Percentiles rank a stretch among this genome's conserved stretches.
These are phyloP conservation scores for Prunus mongolica DNA, from an alignment of 306 rosid genomes.

Conservation along the genomic window DNA sequence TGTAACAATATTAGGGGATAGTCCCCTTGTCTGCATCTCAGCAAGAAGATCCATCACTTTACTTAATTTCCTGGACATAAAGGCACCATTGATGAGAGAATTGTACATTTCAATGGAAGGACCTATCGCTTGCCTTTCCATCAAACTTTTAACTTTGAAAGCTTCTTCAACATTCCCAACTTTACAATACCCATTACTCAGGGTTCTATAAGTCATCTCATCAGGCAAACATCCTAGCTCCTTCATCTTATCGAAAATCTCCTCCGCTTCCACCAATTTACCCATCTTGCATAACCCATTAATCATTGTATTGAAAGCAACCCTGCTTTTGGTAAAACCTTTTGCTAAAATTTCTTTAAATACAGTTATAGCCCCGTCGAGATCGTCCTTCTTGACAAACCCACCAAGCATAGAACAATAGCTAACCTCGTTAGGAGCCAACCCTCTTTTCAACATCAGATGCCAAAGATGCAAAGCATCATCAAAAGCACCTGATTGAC, in stretches of 20 bases:
- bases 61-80: conserved; percentile 46
- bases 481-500: conserved; percentile 35
- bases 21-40: conserved; percentile 63
- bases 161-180: conserved; percentile 59
- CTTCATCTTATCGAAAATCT: conserved; percentile 60
- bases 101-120: conserved; percentile 79
- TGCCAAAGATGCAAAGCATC: conserved; percentile 65
- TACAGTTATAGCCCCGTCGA: conserved; percentile 42
- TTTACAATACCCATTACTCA: conserved; percentile 71
- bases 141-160: conserved; percentile 50
- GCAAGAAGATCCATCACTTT: conserved; percentile 43
- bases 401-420: conserved; percentile 75
- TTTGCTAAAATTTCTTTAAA: conserved; percentile 65
- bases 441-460: conserved; percentile 53
- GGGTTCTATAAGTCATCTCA: conserved; percentile 64
- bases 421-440: conserved; percentile 61
- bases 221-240: conserved; percentile 72
- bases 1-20: conserved; percentile 60
- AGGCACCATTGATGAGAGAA: conserved; percentile 68
- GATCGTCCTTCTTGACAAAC: conserved; percentile 58
- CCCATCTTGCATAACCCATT: conserved; percentile 80
- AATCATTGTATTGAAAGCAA: conserved; percentile 69
- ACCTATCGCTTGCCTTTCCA: conserved; percentile 45
- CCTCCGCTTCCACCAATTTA: conserved; percentile 59
- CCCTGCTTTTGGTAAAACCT: conserved; percentile 49